These are phyloP conservation scores for Rhodocollybia butyracea DNA, from an alignment of 768 basidiomycete species.

Conservation along the genomic window DNA sequence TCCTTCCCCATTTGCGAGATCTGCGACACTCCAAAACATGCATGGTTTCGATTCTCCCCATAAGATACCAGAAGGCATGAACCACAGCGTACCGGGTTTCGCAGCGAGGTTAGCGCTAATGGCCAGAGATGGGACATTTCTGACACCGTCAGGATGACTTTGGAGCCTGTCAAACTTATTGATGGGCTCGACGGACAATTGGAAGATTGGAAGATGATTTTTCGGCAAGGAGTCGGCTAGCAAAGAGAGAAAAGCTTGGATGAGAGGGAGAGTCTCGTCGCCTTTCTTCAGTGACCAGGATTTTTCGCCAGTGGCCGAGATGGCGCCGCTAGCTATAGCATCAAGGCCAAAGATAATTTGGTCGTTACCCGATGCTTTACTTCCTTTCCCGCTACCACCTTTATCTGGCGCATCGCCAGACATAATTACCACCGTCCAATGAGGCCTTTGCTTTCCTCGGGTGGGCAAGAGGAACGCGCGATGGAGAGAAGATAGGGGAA, in stretches of 20 bases:
- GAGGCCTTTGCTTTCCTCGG: conserved; percentile 60
- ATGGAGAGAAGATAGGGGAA: too few species aligned
- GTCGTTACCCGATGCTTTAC: conserved; percentile 29
- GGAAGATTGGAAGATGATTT: conserved; percentile 51
- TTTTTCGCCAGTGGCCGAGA: conserved; percentile 39
- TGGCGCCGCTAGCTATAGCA: conserved; percentile 42
- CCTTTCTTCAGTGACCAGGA: conserved; percentile 43
- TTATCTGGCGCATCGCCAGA: conserved; percentile 31
- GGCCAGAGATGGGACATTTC: conserved; percentile 47
- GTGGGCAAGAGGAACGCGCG: conserved; percentile 75
- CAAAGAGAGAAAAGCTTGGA: conserved; percentile 52
- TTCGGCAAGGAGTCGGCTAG: conserved; percentile 41
- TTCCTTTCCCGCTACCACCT: conserved; percentile 9
- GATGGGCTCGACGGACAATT: conserved; percentile 15
- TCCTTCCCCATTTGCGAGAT: conserved; percentile 20
- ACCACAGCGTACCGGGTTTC: conserved; percentile 46
- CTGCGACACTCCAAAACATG: conserved; percentile 42
- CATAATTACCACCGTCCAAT: conserved; percentile 44
- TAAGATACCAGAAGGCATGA: conserved; percentile 41
- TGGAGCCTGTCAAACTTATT: conserved; percentile 32
- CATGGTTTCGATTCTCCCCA: conserved; percentile 46
- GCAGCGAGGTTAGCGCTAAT: conserved; percentile 57
- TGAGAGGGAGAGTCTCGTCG: conserved; percentile 41
- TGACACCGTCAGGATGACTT: conserved; percentile 49
- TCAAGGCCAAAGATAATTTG: conserved; percentile 75